Percentiles rank a stretch among this genome's conserved stretches.
Conservation (phyloP, 2,329 filamentous ascomycete genomes). For the Fusarium marasasianum region DNA sequence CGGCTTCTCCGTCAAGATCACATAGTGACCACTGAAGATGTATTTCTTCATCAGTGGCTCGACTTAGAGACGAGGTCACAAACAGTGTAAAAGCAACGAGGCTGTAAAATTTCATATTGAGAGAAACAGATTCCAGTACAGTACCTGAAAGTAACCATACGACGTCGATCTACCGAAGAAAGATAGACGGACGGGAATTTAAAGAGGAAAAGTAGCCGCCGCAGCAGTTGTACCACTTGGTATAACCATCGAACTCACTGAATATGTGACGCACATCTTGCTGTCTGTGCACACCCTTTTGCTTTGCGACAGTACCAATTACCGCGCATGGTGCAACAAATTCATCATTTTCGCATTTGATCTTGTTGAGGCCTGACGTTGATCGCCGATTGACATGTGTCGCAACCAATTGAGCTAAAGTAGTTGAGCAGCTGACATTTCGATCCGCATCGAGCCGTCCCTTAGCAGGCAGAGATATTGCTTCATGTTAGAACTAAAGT, state of each 20-base stretch:
- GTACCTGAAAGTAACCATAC: not conserved
- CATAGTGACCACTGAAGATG: slow-evolving; percentile 38
- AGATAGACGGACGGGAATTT: not conserved
- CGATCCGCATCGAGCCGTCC: not conserved
- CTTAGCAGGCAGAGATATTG: not conserved
- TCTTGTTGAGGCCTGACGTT: not conserved
- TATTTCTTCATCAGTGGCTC: slow-evolving; percentile 4
- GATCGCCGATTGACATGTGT: not conserved
- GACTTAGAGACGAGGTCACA: not conserved
- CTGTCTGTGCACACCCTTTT: not conserved
- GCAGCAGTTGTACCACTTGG: not conserved
- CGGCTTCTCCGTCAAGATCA: slow-evolving; percentile 19
- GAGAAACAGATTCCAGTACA: not conserved
- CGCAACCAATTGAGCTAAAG: slow-evolving; percentile 10
- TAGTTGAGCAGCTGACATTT: slow-evolving; percentile 3
- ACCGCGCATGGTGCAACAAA: not conserved
- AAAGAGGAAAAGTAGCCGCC: not conserved
- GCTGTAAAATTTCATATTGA: slow-evolving; percentile 12
- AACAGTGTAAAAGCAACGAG: not conserved
- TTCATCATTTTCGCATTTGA: slow-evolving; percentile 6
- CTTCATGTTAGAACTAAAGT: not conserved
- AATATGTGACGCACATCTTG: not conserved
- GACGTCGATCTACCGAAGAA: not conserved
- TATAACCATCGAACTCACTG: not conserved
- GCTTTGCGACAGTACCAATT: not conserved